These are phyloP conservation scores for Echinochloa phyllopogon DNA, from an alignment of 176 grass and related monocot species.

Conservation along the genomic window DNA sequence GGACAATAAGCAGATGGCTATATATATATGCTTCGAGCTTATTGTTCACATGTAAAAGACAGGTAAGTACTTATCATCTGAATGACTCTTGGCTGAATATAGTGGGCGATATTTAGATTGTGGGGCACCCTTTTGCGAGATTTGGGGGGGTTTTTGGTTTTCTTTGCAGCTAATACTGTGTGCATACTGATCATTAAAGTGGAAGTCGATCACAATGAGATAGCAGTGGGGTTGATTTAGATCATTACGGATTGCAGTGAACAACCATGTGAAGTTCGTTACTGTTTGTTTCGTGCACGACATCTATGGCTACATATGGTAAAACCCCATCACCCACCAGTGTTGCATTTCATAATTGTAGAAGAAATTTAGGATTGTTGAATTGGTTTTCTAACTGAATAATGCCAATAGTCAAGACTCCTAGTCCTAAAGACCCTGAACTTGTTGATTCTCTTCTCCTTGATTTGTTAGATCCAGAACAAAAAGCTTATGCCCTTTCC, in stretches of 20 bases:
- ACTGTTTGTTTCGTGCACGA: not conserved
- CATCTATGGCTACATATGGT: not conserved
- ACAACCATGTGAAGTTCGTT: constrained; percentile 19
- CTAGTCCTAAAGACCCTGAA: not conserved
- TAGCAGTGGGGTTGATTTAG: not conserved
- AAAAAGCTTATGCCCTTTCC: not conserved
- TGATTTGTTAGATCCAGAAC: constrained; percentile 23
- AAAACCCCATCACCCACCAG: not conserved
- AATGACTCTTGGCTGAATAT: not conserved
- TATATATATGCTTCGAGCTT: not conserved
- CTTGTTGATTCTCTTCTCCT: constrained; percentile 17
- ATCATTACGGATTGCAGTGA: constrained; percentile 20
- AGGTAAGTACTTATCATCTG: not conserved
- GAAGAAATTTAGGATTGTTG: not conserved
- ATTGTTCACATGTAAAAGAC: not conserved
- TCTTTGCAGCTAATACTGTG: not conserved
- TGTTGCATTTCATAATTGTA: not conserved
- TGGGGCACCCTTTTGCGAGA: not conserved
- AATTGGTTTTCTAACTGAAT: not conserved
- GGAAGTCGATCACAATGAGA: not conserved
- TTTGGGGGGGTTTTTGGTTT: constrained; percentile 12
- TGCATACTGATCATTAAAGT: not conserved
- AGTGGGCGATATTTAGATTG: not conserved
- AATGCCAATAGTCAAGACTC: not conserved
- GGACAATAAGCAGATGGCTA: not conserved